Conservation (phyloP, 257 asterid species). For the Agastache rugosa region DNA sequence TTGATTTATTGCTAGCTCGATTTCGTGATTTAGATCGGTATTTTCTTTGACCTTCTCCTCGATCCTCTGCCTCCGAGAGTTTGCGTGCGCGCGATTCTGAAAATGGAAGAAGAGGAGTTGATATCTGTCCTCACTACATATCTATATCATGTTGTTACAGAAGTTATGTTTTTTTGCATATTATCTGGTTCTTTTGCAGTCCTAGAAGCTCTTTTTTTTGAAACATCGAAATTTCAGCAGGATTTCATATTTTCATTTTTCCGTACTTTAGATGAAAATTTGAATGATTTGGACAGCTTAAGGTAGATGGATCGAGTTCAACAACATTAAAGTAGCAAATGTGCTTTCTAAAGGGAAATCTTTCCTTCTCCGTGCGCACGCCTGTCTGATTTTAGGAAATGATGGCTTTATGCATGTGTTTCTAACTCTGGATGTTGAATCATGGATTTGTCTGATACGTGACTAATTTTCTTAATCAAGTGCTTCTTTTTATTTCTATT, state of each 20-base stretch:
- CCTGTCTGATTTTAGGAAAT: not conserved
- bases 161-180: not conserved
- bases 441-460: not conserved
- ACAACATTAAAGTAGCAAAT: not conserved
- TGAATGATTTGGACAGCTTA: not conserved
- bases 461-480: not conserved
- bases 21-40: not conserved
- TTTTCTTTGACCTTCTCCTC: not conserved
- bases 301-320: not conserved
- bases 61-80: not conserved
- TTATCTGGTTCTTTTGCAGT: not conserved
- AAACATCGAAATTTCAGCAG: not conserved
- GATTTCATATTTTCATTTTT: not conserved
- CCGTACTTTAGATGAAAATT: not conserved
- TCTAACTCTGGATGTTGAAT: conserved; percentile 10
- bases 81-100: not conserved
- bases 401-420: not conserved
- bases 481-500: not conserved
- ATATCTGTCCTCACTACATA: not conserved
- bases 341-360: conserved; percentile 9
- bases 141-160: not conserved
- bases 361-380: not conserved
- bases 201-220: not conserved
- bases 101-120: not conserved
- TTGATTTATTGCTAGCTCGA: not conserved